A percentile compares a stretch with the other conserved stretches of the same genome.
These are phyloP conservation scores for Lichtheimia corymbifera DNA, from an alignment of 371 early-diverging fungal genomes.

Conservation along the genomic window DNA sequence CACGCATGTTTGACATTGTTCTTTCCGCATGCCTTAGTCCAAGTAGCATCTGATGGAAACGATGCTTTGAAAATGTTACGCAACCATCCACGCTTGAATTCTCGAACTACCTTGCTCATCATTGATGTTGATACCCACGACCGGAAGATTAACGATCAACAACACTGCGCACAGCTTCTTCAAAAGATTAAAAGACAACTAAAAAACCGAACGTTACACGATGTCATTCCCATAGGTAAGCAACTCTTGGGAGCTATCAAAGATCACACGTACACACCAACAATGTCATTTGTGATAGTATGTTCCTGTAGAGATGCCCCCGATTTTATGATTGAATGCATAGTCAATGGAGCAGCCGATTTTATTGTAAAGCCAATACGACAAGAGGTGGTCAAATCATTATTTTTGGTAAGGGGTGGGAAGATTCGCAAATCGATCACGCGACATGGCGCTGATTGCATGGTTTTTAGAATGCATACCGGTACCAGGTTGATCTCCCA, in stretches of 20 bases:
- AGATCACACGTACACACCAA: not conserved
- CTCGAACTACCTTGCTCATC: constrained; percentile 10
- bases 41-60: constrained; percentile 9
- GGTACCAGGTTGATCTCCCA: constrained; percentile 16
- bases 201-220: constrained; percentile 8
- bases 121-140: constrained; percentile 14
- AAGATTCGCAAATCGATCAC: too few species aligned
- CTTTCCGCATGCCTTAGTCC: constrained; percentile 1
- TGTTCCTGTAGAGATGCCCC: constrained; percentile 36
- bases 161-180: constrained; percentile 10
- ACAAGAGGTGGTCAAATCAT: constrained; percentile 47
- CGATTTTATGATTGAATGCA: constrained; percentile 43
- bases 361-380: constrained; percentile 56
- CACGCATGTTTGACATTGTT: not conserved
- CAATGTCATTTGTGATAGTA: constrained; percentile 13
- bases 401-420: constrained; percentile 49
- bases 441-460: too few species aligned
- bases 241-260: not conserved
- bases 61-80: constrained; percentile 13
- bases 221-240: constrained; percentile 22
- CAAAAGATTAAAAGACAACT: constrained; percentile 4
- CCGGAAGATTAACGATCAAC: constrained; percentile 9
- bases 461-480: constrained; percentile 16
- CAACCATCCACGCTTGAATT: constrained; percentile 3
- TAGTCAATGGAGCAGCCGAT: constrained; percentile 59